Evolutionary conservation across 345 rosid species (phyloP).

Genomic region (Jatropha curcas): DNA sequence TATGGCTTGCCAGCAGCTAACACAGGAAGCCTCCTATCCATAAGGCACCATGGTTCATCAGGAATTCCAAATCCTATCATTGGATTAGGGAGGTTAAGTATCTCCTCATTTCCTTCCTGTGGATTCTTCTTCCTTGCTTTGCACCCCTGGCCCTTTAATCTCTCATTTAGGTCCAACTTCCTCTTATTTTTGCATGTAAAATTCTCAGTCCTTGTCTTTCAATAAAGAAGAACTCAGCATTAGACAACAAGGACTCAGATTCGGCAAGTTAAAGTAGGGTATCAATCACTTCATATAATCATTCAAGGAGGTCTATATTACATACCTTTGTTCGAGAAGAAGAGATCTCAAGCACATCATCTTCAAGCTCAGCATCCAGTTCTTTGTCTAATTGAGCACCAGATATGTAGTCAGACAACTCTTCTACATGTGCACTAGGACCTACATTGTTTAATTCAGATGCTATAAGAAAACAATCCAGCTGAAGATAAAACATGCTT

Average conservation of each 20-base stretch:
- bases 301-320: not conserved
- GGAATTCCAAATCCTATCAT: slow-evolving; percentile 41
- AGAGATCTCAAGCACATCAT: slow-evolving; percentile 11
- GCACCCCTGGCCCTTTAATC: not conserved
- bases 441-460: not conserved
- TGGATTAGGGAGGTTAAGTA: slow-evolving; percentile 16
- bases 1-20: slow-evolving; percentile 22
- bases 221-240: slow-evolving; percentile 3
- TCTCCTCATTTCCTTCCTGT: not conserved
- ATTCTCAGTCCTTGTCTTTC: slow-evolving; percentile 8
- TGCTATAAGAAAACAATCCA: too few relatives aligned
- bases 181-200: slow-evolving; percentile 13
- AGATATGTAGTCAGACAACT: slow-evolving; percentile 30
- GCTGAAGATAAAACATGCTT: not conserved
- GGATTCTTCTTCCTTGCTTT: not conserved
- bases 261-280: not conserved
- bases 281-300: not conserved
- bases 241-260: not conserved
- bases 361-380: not conserved
- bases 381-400: slow-evolving; percentile 29
- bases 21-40: slow-evolving; percentile 15
- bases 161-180: slow-evolving; percentile 4
- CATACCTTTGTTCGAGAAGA: not conserved
- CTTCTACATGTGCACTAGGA: slow-evolving; percentile 17
- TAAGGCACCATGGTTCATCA: not conserved